A percentile compares a stretch with the other conserved stretches of the same genome.
Evolutionary conservation across 257 asterid species (phyloP).

Genomic region (Solanum phureja): DNA sequence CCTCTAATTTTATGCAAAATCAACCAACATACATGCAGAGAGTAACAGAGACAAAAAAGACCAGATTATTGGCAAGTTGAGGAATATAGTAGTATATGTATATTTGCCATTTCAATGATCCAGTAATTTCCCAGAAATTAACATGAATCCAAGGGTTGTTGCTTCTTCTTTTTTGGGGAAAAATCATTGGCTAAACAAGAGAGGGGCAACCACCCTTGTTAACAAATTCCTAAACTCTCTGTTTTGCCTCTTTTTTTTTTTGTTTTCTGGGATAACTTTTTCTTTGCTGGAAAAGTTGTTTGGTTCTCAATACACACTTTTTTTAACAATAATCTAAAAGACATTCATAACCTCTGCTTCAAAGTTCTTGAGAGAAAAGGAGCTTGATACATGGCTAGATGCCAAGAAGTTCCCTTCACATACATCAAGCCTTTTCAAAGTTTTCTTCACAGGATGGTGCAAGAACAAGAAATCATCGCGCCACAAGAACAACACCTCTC

Average conservation of each 20-base stretch:
- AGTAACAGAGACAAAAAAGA: too few species aligned
- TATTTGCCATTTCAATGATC: background rate
- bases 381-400: background rate
- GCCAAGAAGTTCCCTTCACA: background rate
- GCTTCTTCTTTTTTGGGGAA: background rate
- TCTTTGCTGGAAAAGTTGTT: background rate
- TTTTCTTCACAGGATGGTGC: background rate
- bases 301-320: too few species aligned
- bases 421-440: background rate
- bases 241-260: background rate
- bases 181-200: constrained; percentile 18
- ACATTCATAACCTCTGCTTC: background rate
- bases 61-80: too few species aligned
- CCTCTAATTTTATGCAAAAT: background rate
- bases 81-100: too few species aligned
- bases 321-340: too few species aligned
- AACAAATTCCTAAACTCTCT: background rate
- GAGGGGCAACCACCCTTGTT: constrained; percentile 44
- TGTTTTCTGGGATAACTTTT: background rate
- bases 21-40: background rate
- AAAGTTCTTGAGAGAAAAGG: background rate
- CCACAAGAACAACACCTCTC: constrained; percentile 33
- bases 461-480: constrained; percentile 15
- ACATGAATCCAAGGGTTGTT: background rate
- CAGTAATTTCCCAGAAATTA: background rate